A percentile compares a stretch with the other conserved stretches of the same genome.
These are phyloP conservation scores for Allomyces macrogynus DNA, from an alignment of 192 early-diverging fungal species.

Conservation along the genomic window DNA sequence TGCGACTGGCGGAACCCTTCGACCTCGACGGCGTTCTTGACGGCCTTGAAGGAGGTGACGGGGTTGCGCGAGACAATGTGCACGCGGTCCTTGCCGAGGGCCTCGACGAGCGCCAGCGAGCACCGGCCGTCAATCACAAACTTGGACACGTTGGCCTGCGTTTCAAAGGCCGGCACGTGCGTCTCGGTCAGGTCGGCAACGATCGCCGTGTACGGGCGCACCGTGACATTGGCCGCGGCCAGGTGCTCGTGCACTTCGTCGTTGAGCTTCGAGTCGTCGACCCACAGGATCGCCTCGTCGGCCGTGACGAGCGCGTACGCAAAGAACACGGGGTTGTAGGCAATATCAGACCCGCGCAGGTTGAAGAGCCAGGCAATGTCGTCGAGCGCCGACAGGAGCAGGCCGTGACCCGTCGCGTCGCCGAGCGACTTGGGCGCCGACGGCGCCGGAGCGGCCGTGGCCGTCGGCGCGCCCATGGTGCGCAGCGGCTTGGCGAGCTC, in stretches of 20 bases:
- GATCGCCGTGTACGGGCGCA: slow-evolving; percentile 54
- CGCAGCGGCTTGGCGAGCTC: background rate
- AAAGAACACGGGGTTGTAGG: slow-evolving; percentile 93
- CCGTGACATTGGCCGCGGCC: slow-evolving; percentile 21
- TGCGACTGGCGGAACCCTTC: slow-evolving; percentile 85
- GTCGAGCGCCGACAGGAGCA: slow-evolving; percentile 73
- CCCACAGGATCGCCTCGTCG: slow-evolving; percentile 46
- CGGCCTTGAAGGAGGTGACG: slow-evolving; percentile 60
- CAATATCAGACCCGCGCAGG: slow-evolving; percentile 84
- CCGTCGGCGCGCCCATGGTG: background rate
- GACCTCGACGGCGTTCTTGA: slow-evolving; percentile 80
- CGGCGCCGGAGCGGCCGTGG: too few relatives aligned
- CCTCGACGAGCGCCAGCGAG: slow-evolving; percentile 51
- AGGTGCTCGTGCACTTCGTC: slow-evolving; percentile 40
- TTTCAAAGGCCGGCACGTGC: background rate
- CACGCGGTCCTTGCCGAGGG: slow-evolving; percentile 27
- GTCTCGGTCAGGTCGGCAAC: slow-evolving; percentile 44
- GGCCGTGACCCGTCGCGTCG: slow-evolving; percentile 43
- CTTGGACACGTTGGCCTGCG: background rate
- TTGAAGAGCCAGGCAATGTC: slow-evolving; percentile 97
- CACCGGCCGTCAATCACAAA: slow-evolving; percentile 31
- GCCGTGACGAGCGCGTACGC: slow-evolving; percentile 68
- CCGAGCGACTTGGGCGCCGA: slow-evolving; percentile 13
- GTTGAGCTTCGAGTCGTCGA: slow-evolving; percentile 51
- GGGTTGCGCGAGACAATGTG: slow-evolving; percentile 35